Evolutionary conservation across 1,284 basidiomycete species (phyloP).

Genomic region (Kwoniella shivajii): DNA sequence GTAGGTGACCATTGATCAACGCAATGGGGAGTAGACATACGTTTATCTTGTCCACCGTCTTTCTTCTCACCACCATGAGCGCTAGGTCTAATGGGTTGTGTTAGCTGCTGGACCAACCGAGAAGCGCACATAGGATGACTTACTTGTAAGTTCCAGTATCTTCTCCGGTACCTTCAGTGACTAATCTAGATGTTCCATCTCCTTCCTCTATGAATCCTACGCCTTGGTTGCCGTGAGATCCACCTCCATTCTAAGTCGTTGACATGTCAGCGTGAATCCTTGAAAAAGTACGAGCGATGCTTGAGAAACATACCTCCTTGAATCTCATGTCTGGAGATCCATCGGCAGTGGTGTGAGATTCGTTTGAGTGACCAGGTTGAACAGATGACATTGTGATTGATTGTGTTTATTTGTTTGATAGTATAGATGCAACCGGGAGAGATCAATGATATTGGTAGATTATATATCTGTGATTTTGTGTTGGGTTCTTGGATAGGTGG

Average conservation of each 20-base stretch:
- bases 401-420: neutral
- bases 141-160: conserved; percentile 43
- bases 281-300: neutral
- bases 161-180: conserved; percentile 47
- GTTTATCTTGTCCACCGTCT: conserved; percentile 41
- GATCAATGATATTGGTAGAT: too few species aligned
- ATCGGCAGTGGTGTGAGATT: conserved; percentile 33
- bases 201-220: conserved; percentile 41
- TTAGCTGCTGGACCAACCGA: neutral
- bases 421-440: too few species aligned
- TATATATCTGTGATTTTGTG: too few species aligned
- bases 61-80: conserved; percentile 43
- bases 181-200: conserved; percentile 42
- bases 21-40: conserved; percentile 28
- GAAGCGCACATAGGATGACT: conserved; percentile 10
- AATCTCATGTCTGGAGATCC: conserved; percentile 49
- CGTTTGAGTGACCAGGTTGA: conserved; percentile 40
- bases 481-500: too few species aligned
- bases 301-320: conserved; percentile 36
- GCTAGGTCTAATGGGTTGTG: conserved; percentile 28
- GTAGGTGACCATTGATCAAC: neutral
- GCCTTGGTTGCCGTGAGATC: conserved; percentile 43
- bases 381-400: conserved; percentile 17
- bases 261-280: neutral
- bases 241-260: conserved; percentile 42